A percentile compares a stretch with the other conserved stretches of the same genome.
These are phyloP conservation scores for Arthrobotrys sinensis DNA, from an alignment of 2,329 filamentous ascomycete species.

Conservation along the genomic window DNA sequence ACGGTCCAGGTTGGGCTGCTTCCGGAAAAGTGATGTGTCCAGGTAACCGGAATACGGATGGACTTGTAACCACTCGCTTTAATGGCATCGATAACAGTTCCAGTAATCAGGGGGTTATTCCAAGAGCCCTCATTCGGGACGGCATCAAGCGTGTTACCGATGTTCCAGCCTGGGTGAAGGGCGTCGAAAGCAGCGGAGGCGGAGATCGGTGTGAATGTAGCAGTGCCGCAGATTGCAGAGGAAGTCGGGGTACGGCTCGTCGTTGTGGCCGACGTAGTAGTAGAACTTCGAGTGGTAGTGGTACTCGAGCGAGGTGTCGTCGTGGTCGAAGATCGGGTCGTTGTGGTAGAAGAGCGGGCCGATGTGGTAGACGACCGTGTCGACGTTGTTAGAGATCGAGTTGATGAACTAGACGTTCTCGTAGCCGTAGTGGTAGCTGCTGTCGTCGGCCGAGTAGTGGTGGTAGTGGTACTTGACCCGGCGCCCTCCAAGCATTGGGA, in stretches of 20 bases:
- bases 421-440: slow-evolving; percentile 2
- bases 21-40: slow-evolving; percentile 73
- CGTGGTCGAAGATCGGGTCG: background rate
- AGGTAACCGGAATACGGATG: slow-evolving; percentile 75
- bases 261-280: slow-evolving; percentile 6
- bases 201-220: slow-evolving; percentile 62
- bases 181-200: slow-evolving; percentile 66
- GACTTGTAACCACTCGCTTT: slow-evolving; percentile 74
- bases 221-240: slow-evolving; percentile 39
- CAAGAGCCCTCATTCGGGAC: slow-evolving; percentile 73
- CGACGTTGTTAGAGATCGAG: background rate
- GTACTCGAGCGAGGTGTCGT: slow-evolving; percentile 12
- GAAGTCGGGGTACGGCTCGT: slow-evolving; percentile 26
- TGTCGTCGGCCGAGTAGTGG: slow-evolving; percentile 6
- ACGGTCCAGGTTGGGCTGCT: slow-evolving; percentile 73
- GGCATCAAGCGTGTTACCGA: slow-evolving; percentile 75
- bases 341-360: slow-evolving; percentile 2
- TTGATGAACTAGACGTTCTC: slow-evolving; percentile 9
- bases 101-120: slow-evolving; percentile 73
- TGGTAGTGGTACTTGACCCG: slow-evolving; percentile 36
- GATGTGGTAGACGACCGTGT: background rate
- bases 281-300: slow-evolving; percentile 14
- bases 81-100: slow-evolving; percentile 71
- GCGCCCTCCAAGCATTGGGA: slow-evolving; percentile 56
- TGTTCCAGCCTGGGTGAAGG: slow-evolving; percentile 74